Evolutionary conservation across 2,329 filamentous ascomycete genomes (phyloP), one percentile per base, ranked within the genome.

Genomic region (Diaporthe caulivora): DNA sequence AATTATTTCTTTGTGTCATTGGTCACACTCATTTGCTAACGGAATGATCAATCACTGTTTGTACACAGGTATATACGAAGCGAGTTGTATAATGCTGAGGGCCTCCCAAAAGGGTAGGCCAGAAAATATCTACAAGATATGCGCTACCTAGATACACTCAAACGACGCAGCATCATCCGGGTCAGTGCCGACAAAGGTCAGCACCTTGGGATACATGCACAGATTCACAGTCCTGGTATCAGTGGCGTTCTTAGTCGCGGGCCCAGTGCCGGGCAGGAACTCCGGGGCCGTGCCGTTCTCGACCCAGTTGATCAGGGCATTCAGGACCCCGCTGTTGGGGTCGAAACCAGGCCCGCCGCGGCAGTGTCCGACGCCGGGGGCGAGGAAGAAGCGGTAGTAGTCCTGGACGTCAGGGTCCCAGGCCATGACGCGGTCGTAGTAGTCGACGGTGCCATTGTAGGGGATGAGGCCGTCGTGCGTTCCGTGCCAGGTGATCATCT

Each of bases 401-500:
- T 76, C 72, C 64, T 78, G 70, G 5, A 72, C 68, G 9, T 75
- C 72, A 0, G 72, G 69, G 29, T 75, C 53, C 8, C 74, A 21
- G 9, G 67, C 75, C 17, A 70, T 70, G 18, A 79, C 79, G 7
- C 65, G 51, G 34, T 80, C 74, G 67, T 78, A 78, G 73, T 80
- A 81, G 47, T 79, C 34, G 75, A 80, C 37, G 1, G 77, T 79
- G 40, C 74, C 75, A 24, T 76, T 72, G 47, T 76, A 54, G 15
- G 77, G 74, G 40, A 78, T 70, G 40, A 77, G 37, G n/a, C 58
- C 53, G 70, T 79, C 77, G 24, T 72, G 67, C 62, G 79, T 64
- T 51, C 87, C 87, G 78, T 90, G 87, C 80, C 83, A 89, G 75
- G 85, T 84, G 13, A 89, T 78, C n/a, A 89, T 76, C 76, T 88